Base-by-base conservation (phyloP, 2,329 filamentous ascomycete genomes). In the Curvularia hawaiiensis region DNA sequence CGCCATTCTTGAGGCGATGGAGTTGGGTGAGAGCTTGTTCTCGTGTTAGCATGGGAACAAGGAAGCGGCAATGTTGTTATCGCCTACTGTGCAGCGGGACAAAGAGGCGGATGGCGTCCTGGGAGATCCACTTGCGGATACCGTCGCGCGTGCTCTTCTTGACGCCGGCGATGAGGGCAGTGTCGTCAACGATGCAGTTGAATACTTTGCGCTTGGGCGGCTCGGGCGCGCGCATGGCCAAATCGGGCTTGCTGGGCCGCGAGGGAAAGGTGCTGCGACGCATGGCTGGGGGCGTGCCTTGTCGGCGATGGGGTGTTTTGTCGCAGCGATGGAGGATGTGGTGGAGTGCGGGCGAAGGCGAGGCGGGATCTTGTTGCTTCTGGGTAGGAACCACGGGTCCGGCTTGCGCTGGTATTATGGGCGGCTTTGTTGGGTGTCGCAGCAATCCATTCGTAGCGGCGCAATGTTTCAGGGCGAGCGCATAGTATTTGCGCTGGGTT, bases 161-260 rank as follows among this genome's bases (percentile, higher is more conserved):
- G 48, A 81, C 79, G 56, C 81, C 80, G 40, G 79, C 79, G 54
- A 82, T 76, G 61, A 83, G 67, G 31, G 81, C 80, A 20, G 78
- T 80, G 63, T 83, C 81, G 66, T 83, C 81, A 62, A 82, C 79
- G 62, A 83, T 82, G 69, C 80, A 83, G 74, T 82, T 82, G 77
- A 83, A 82, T 56, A 82, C 67, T 73, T 82, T 82, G 63, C 79
- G 77, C 62, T 62, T 62, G 33, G 74, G 72, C 54, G 61, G 69
- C 54, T 72, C 69, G 60, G 66, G 67, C 24, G 66, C 54, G 57
- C 68, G 68, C 64, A 66, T 52, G 54, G 67, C 63, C 51, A 54
- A 54, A 11, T 69, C 68, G 60, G 68, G 65, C 58, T 67, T 66
- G 31, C 54, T 31, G 49, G 67, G 61, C 66, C 74, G 71, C 33